Evolutionary conservation across 441 rosid genomes (phyloP).

Genomic region (Populus hybrid): DNA sequence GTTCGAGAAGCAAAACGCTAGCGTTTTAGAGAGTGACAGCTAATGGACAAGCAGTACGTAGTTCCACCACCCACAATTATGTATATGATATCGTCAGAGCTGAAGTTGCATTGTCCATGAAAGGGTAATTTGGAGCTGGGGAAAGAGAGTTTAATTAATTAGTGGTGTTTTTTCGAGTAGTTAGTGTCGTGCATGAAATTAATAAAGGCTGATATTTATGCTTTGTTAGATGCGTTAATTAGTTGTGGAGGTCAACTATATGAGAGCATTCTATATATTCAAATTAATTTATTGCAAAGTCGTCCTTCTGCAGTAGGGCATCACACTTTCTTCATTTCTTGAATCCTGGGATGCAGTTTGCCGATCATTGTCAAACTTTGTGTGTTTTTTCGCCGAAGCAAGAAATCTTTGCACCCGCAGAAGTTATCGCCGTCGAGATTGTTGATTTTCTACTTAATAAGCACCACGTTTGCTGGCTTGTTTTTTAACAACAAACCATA

Average conservation of each 20-base stretch:
- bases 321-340: slow-evolving; percentile 24
- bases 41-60: slow-evolving; percentile 69
- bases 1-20: slow-evolving; percentile 68
- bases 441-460: slow-evolving; percentile 16
- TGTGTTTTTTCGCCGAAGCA: slow-evolving; percentile 4
- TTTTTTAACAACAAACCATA: background rate
- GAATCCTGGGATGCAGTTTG: background rate
- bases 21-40: slow-evolving; percentile 73
- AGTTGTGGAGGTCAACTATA: too few relatives aligned
- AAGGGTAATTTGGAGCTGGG: slow-evolving; percentile 34
- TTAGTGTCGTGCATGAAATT: too few relatives aligned
- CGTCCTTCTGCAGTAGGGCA: background rate
- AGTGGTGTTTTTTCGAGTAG: too few relatives aligned
- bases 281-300: background rate
- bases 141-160: background rate
- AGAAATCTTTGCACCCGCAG: slow-evolving; percentile 23
- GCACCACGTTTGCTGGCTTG: slow-evolving; percentile 3
- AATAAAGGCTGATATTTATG: too few relatives aligned
- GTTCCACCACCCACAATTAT: slow-evolving; percentile 88
- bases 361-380: background rate
- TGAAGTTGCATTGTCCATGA: slow-evolving; percentile 41
- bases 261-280: too few relatives aligned
- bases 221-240: too few relatives aligned
- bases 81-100: slow-evolving; percentile 51
- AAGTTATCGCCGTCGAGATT: slow-evolving; percentile 21